Conservation (phyloP, 495 filamentous ascomycete genomes). For the Neurospora sp. region DNA sequence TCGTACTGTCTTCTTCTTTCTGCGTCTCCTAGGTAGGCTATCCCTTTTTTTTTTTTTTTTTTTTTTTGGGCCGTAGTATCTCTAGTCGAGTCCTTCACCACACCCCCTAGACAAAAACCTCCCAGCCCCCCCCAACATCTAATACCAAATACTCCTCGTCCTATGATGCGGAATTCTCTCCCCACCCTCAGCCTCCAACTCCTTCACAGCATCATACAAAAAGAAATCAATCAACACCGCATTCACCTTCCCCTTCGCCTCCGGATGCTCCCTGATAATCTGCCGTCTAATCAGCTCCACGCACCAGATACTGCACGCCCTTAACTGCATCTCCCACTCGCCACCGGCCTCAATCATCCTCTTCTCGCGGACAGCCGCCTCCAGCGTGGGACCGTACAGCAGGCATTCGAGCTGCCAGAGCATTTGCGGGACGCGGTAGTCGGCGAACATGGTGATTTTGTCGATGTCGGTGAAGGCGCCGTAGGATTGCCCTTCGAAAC, state of each 20-base stretch:
- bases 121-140: not conserved
- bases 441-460: constrained; percentile 97
- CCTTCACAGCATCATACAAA: constrained; percentile 88
- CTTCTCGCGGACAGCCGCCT: constrained; percentile 52
- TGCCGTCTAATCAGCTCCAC: constrained; percentile 83
- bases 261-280: constrained; percentile 63
- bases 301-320: constrained; percentile 85
- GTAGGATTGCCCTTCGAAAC: constrained; percentile 70
- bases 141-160: constrained; percentile 96
- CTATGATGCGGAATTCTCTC: constrained; percentile 80
- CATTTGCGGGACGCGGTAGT: constrained; percentile 95
- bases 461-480: constrained; percentile 87
- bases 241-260: constrained; percentile 51
- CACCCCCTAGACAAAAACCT: no score
- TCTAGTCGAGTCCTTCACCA: not conserved
- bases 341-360: constrained; percentile 60
- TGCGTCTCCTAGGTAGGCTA: not conserved
- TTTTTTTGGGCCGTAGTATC: no score
- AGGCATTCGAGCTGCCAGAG: constrained; percentile 76
- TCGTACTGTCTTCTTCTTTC: not conserved
- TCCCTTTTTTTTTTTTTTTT: not conserved
- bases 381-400: constrained; percentile 69
- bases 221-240: constrained; percentile 95
- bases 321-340: constrained; percentile 77
- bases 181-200: constrained; percentile 50